A percentile compares a stretch with the other conserved stretches of the same genome.
Conservation (phyloP, 2,329 filamentous ascomycete species). For the Hortaea werneckii region DNA sequence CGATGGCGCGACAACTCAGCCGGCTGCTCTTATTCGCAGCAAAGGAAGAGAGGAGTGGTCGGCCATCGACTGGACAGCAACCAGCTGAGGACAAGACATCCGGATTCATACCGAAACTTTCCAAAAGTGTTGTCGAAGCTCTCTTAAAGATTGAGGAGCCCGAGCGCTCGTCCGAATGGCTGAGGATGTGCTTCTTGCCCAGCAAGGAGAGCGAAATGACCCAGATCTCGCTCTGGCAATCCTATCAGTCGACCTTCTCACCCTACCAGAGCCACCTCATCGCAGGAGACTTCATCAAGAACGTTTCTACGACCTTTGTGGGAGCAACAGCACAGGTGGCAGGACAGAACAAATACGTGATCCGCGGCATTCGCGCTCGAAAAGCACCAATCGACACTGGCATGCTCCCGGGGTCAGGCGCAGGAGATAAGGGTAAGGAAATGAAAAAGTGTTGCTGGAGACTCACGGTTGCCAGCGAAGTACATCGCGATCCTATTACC, state of each 20-base stretch:
- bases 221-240: constrained; percentile 92
- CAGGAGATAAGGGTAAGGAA: constrained; percentile 21
- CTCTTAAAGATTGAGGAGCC: constrained; percentile 72
- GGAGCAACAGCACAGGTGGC: constrained; percentile 86
- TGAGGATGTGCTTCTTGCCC: constrained; percentile 87
- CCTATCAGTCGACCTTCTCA: constrained; percentile 78
- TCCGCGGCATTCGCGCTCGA: constrained; percentile 78
- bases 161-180: constrained; percentile 52
- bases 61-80: constrained; percentile 8
- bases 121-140: constrained; percentile 58
- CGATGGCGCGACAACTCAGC: constrained; percentile 67
- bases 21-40: constrained; percentile 55
- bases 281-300: constrained; percentile 77
- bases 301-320: constrained; percentile 70
- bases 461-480: constrained; percentile 13
- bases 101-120: constrained; percentile 37
- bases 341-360: constrained; percentile 78
- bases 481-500: constrained; percentile 38
- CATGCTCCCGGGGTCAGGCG: constrained; percentile 13
- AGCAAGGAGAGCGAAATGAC: constrained; percentile 81
- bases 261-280: constrained; percentile 63
- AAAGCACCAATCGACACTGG: constrained; percentile 51
- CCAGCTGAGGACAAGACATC: constrained; percentile 8
- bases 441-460: constrained; percentile 22
- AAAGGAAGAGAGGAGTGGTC: constrained; percentile 15